Base-by-base conservation (phyloP, 83 land plant species). In the Larix sibirica region DNA sequence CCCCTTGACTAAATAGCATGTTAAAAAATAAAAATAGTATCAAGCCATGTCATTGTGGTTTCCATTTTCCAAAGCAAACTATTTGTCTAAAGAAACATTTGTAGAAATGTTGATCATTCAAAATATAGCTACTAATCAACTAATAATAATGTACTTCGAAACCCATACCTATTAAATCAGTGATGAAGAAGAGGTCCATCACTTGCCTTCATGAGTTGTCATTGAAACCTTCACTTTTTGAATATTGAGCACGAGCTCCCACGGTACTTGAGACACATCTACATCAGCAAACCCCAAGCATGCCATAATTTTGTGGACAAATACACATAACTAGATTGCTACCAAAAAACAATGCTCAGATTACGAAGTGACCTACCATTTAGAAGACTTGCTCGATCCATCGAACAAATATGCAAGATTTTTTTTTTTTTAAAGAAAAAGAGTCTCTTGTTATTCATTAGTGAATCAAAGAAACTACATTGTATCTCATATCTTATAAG, bases 131-230 rank as follows among this genome's bases (percentile, higher is more conserved):
- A 28, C 28, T 28, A 28, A 28, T 28, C 28, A 28, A 28, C 28
- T 28, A 28, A 28, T 28, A 28, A 28, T 28, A 28, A 28, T 28
- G 28, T 0, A 28, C 0, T 28, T 28, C 28, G 0, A 28, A 28
- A 28, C 28, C 28, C 28, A 28, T 28, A 28, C 28, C 28, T 28
- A 28, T 28, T 28, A 28, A 88, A 79, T 94, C 95, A 2, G 92
- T 92, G 36, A 94, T 76, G 70, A 89, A 91, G 83, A 94, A 92
- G 54, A 94, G 86, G 80, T 91, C 91, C 56, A 91, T 83, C 28
- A 91, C 95, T 88, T 89, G 18, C 95, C 94, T 66, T 92, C 95
- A 13, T 95, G 97, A 44, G 95, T 95, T 33, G 90, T 92, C 6
- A 90, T 90, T 5, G 95, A 90, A 42, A 90, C 90, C 81, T 92